Conservation (phyloP, 208 protist genomes). For the Trypanosoma boissoni region DNA sequence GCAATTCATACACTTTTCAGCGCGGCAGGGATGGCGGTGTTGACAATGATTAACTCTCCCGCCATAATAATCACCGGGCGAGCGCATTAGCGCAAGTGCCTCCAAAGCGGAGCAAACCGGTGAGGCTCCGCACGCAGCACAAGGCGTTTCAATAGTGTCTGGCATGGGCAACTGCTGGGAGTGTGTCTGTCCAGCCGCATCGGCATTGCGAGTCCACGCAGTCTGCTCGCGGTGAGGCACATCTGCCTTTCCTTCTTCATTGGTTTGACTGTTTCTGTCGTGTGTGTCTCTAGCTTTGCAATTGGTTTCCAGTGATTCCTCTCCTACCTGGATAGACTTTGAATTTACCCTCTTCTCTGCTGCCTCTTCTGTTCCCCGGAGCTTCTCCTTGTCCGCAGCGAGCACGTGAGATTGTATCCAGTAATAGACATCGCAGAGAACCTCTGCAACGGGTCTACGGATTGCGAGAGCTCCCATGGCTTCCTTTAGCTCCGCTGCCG, state of each 20-base stretch:
- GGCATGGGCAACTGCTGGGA: too few species aligned
- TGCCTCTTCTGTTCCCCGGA: background rate
- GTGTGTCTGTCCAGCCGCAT: too few species aligned
- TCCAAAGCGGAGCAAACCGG: constrained; percentile 4
- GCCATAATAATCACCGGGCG: background rate
- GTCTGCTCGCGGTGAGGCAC: background rate
- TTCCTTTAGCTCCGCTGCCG: constrained; percentile 21
- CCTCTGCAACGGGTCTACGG: constrained; percentile 3
- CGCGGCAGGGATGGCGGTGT: constrained; percentile 13
- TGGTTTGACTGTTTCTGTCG: background rate
- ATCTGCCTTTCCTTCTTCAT: background rate
- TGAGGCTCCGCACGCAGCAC: background rate
- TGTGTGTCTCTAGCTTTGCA: background rate
- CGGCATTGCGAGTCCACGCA: too few species aligned
- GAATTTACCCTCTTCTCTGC: too few species aligned
- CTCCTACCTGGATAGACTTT: too few species aligned
- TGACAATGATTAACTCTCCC: constrained; percentile 19
- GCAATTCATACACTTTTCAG: too few species aligned
- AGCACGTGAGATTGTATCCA: constrained; percentile 34
- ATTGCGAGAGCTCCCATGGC: constrained; percentile 17
- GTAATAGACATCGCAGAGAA: constrained; percentile 25
- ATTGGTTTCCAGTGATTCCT: too few species aligned
- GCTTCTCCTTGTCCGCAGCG: background rate
- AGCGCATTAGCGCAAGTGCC: constrained; percentile 1
- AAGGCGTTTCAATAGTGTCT: background rate